Base-by-base conservation (phyloP, 2,329 filamentous ascomycete species). In the Trichoderma afroharzianum region DNA sequence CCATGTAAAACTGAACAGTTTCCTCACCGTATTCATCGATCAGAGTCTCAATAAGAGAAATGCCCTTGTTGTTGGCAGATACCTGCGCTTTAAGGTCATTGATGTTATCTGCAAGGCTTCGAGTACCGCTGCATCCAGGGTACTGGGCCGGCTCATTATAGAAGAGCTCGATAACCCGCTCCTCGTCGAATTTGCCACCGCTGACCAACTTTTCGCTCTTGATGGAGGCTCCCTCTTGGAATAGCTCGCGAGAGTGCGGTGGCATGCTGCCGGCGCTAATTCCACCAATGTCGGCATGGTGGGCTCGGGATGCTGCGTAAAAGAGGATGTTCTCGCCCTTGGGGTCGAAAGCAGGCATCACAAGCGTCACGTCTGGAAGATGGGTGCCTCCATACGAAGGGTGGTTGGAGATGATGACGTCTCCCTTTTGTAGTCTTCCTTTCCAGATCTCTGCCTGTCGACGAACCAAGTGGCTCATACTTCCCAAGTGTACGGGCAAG, bases 211-310 rank as follows among this genome's bases (percentile, higher is more conserved):
- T 88, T 77, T 90, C 88, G 12, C 87, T 88, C 74, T 87, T 87
- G 71, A 91, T 90, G 1, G 88, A 85, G 3, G 89, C 89, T 3
- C 89, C 89, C 79, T 91, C 89, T 77, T 90, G 87, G 76, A 82
- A 90, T 8, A 90, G 80, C 74, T 90, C 88, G 39, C 88, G 85
- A 0, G 90, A 93, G 74, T 92, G 88, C 6, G 92, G 91, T 0
- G 93, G 93, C 93, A 95, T 95, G 2, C 90, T 93, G 0, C 93
- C 93, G 0, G 93, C 92, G 1, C 93, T 85, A 61, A 94, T 94
- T 9, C 93, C 93, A 14, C 93, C 93, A 74, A 95, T 95, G 76
- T 95, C 93, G n/a, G 93, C 93, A 76, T 95, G 93, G 76, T 95
- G 93, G 0, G 92, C 93, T 69, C 92, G 87, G 3, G 91, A 93